Conservation (phyloP, 192 early-diverging fungal genomes). For the Thamnidium elegans region DNA sequence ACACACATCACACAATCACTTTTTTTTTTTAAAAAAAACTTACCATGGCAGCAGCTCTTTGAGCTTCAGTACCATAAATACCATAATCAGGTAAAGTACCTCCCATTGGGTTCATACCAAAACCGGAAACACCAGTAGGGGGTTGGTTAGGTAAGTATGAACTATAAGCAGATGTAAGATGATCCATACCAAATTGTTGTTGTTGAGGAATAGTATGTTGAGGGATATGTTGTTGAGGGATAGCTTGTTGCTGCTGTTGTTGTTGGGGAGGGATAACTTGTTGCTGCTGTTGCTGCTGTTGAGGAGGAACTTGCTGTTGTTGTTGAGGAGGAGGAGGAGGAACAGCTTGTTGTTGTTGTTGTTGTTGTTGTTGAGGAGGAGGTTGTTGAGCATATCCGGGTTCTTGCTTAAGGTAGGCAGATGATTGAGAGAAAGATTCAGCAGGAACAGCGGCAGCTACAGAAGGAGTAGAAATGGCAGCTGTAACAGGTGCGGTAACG, state of each 20-base stretch:
- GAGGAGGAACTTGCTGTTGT: not conserved
- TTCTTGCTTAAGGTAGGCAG: not conserved
- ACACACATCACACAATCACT: too few species aligned
- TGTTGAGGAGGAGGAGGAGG: conserved; percentile 1
- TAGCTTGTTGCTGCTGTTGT: conserved; percentile 7
- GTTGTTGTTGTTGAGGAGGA: too few species aligned
- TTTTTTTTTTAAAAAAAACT: not conserved
- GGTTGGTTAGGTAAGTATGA: conserved; percentile 49
- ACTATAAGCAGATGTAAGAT: conserved; percentile 48
- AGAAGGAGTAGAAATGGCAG: not conserved
- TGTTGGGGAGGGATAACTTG: conserved; percentile 3
- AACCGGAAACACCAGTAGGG: conserved; percentile 47
- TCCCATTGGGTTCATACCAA: conserved; percentile 55
- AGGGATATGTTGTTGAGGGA: conserved; percentile 1
- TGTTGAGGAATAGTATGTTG: conserved; percentile 45
- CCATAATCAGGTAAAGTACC: conserved; percentile 49
- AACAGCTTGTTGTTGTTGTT: too few species aligned
- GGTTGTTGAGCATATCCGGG: not conserved
- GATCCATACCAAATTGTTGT: conserved; percentile 46
- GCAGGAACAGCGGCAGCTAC: not conserved
- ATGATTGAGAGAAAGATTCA: not conserved
- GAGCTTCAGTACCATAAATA: conserved; percentile 62
- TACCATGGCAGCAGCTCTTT: conserved; percentile 48
- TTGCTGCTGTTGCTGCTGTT: not conserved
- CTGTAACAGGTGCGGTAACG: not conserved